Conservation (phyloP, 192 early-diverging fungal species). For the Coemansia aciculifera region DNA sequence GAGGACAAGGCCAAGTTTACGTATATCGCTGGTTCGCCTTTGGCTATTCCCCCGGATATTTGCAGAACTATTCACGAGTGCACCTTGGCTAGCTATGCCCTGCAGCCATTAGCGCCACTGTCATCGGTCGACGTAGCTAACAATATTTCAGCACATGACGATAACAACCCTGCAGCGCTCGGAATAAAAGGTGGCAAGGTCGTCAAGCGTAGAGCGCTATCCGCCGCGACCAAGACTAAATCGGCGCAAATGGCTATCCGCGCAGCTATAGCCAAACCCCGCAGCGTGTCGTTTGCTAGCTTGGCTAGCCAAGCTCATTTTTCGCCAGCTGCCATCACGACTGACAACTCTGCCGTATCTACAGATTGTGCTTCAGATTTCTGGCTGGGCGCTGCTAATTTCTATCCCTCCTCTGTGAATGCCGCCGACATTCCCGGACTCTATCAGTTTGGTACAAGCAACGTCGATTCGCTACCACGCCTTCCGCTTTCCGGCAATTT, state of each 20-base stretch:
- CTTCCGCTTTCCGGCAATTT: not conserved
- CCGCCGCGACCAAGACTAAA: constrained; percentile 14
- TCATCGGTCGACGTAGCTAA: not conserved
- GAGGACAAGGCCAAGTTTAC: constrained; percentile 32
- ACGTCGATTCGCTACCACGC: not conserved
- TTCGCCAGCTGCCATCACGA: not conserved
- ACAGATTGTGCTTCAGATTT: not conserved
- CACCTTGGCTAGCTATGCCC: constrained; percentile 2
- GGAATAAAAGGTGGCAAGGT: constrained; percentile 15
- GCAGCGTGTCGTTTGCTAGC: constrained; percentile 29
- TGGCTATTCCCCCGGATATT: constrained; percentile 16
- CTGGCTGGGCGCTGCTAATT: not conserved
- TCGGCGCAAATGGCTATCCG: not conserved
- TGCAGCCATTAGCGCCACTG: not conserved
- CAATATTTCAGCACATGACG: not conserved
- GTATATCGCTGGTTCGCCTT: not conserved
- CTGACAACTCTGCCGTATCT: not conserved
- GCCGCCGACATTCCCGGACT: not conserved
- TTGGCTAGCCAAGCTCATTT: not conserved
- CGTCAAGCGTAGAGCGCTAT: constrained; percentile 26
- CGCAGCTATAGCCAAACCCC: constrained; percentile 15
- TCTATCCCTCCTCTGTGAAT: not conserved
- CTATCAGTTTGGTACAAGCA: not conserved
- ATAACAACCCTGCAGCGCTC: not conserved
- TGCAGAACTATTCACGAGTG: constrained; percentile 28